Conservation (phyloP, 208 protist genomes). For the Leishmania tropica region DNA sequence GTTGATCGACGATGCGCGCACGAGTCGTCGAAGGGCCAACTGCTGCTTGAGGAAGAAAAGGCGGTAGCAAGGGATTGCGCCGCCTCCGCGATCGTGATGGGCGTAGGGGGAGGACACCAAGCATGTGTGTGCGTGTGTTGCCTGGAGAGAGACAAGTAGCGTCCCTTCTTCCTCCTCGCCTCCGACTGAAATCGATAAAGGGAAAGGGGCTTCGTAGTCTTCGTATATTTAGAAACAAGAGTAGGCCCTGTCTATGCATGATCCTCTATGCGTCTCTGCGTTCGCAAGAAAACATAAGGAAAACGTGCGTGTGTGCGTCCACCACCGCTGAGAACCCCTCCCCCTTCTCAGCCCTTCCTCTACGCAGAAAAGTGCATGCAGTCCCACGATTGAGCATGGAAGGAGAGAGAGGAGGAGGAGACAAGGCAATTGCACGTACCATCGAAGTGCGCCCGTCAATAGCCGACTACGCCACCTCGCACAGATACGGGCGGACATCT, state of each 20-base stretch:
- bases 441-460: background rate
- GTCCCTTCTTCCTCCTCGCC: background rate
- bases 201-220: background rate
- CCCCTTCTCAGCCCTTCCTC: background rate
- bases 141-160: background rate
- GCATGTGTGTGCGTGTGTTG: background rate
- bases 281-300: background rate
- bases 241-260: background rate
- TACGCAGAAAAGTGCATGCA: background rate
- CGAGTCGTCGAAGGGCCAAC: background rate
- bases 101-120: background rate
- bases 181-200: background rate
- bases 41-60: background rate
- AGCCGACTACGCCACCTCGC: background rate
- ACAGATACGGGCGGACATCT: constrained; percentile 35
- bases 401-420: background rate
- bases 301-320: background rate
- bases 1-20: background rate
- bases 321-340: background rate
- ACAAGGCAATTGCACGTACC: background rate
- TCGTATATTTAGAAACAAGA: background rate
- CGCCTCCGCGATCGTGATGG: background rate
- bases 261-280: background rate
- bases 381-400: background rate
- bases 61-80: background rate